Percentiles rank a stretch among this genome's conserved stretches.
These are phyloP conservation scores for Plantago elongata DNA, from an alignment of 257 asterid species.

Conservation along the genomic window DNA sequence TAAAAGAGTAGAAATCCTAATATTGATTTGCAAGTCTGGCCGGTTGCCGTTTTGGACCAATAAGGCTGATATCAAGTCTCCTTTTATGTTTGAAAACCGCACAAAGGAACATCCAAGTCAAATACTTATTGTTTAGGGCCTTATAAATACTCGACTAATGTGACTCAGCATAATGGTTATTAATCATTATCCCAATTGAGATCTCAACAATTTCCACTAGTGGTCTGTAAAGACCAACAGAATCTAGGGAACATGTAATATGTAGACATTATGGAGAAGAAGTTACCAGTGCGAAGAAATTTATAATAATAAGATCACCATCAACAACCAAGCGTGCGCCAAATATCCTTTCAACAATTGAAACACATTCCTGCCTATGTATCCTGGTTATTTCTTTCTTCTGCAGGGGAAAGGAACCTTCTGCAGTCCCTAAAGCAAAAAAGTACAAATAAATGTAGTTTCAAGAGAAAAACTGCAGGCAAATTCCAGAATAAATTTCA, in stretches of 20 bases:
- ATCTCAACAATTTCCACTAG: conserved; percentile 8
- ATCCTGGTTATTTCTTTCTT: conserved; percentile 63
- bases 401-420: conserved; percentile 40
- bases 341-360: conserved; percentile 52
- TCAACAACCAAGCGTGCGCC: conserved; percentile 53
- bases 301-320: conserved; percentile 70
- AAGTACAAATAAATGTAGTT: neutral
- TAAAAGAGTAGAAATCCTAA: conserved; percentile 2
- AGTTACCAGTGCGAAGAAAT: conserved; percentile 89
- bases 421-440: conserved; percentile 39
- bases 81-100: conserved; percentile 9
- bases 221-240: conserved; percentile 4
- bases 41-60: neutral
- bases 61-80: neutral
- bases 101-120: conserved; percentile 2
- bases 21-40: neutral
- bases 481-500: conserved; percentile 2
- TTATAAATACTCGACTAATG: conserved; percentile 3
- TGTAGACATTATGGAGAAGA: conserved; percentile 14
- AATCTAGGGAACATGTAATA: conserved; percentile 15
- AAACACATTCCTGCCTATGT: conserved; percentile 71
- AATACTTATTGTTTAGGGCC: neutral
- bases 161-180: too few species aligned
- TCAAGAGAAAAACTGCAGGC: conserved; percentile 17
- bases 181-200: too few species aligned